A percentile compares a stretch with the other conserved stretches of the same genome.
Evolutionary conservation across 1,139 yeast genomes (phyloP).

Genomic region (Candida tetrigidarum): DNA sequence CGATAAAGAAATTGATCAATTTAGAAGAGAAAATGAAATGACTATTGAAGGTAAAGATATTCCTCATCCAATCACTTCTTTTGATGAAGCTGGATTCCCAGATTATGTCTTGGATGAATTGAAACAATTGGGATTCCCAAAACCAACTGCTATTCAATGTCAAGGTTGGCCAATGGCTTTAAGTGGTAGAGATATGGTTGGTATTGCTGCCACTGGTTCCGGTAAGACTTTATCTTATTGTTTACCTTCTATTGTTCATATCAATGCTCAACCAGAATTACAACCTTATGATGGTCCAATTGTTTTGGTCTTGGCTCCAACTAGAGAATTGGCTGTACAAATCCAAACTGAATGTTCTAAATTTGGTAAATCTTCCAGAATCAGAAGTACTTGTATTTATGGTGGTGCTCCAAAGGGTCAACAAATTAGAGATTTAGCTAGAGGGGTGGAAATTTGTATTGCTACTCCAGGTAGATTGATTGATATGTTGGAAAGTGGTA

Average conservation of each 20-base stretch:
- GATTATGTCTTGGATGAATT: slow-evolving; percentile 89
- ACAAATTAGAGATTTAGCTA: slow-evolving; percentile 91
- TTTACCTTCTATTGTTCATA: slow-evolving; percentile 95
- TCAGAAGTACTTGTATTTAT: slow-evolving; percentile 96
- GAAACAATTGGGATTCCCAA: slow-evolving; percentile 89
- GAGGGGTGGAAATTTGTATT: slow-evolving; percentile 94
- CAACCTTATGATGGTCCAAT: slow-evolving; percentile 97
- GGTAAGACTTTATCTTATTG: slow-evolving; percentile 98
- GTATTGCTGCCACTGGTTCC: slow-evolving; percentile 98
- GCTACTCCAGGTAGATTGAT: slow-evolving; percentile 99
- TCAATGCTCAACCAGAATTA: slow-evolving; percentile 95
- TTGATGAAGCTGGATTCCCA: slow-evolving; percentile 98
- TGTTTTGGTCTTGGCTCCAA: slow-evolving; percentile 95
- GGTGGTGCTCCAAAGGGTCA: slow-evolving; percentile 99
- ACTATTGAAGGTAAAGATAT: slow-evolving; percentile 79
- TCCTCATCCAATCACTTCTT: slow-evolving; percentile 91
- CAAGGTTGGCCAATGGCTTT: slow-evolving; percentile 99
- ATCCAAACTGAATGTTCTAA: slow-evolving; percentile 95
- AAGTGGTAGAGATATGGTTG: slow-evolving; percentile 98
- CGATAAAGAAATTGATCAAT: slow-evolving; percentile 69
- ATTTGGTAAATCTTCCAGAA: slow-evolving; percentile 89
- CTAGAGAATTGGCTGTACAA: slow-evolving; percentile 98
- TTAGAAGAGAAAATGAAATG: slow-evolving; percentile 88
- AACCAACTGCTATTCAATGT: slow-evolving; percentile 95
- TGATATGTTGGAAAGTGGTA: slow-evolving; percentile 95